These are phyloP conservation scores for Sclerotinia spermophila DNA, from an alignment of 2,329 filamentous ascomycete species.

Conservation along the genomic window DNA sequence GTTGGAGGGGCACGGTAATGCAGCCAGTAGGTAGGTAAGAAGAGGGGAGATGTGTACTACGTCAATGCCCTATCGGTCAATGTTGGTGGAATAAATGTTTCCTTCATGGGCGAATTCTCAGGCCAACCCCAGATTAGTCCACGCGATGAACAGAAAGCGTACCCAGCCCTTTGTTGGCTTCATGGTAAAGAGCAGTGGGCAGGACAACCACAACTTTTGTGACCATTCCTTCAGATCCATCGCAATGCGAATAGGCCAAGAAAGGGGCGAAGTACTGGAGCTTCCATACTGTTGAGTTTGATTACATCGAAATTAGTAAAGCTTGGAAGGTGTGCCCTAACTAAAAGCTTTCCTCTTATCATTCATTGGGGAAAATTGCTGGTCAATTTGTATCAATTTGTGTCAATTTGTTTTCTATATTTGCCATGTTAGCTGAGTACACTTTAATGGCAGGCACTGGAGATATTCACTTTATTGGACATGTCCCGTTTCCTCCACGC, in stretches of 20 bases:
- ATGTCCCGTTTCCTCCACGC: constrained; percentile 35
- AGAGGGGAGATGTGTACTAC: neutral
- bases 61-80: neutral
- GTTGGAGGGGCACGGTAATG: neutral
- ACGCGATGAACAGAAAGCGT: neutral
- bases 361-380: neutral
- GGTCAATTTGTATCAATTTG: neutral
- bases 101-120: neutral
- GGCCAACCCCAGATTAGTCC: neutral
- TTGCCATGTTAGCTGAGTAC: neutral
- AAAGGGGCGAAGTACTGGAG: neutral
- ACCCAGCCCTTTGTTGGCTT: neutral
- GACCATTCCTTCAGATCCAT: neutral
- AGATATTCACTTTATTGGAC: constrained; percentile 29
- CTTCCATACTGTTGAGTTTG: neutral
- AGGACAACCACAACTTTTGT: neutral
- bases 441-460: no score
- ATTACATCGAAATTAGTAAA: neutral
- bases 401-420: constrained; percentile 7
- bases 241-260: neutral
- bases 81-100: neutral
- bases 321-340: neutral
- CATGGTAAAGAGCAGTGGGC: neutral
- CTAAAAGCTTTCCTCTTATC: neutral
- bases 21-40: neutral